phyloP scores from a whole-genome alignment of 306 rosid genomes.

The Quercus berberidifolia region DNA sequence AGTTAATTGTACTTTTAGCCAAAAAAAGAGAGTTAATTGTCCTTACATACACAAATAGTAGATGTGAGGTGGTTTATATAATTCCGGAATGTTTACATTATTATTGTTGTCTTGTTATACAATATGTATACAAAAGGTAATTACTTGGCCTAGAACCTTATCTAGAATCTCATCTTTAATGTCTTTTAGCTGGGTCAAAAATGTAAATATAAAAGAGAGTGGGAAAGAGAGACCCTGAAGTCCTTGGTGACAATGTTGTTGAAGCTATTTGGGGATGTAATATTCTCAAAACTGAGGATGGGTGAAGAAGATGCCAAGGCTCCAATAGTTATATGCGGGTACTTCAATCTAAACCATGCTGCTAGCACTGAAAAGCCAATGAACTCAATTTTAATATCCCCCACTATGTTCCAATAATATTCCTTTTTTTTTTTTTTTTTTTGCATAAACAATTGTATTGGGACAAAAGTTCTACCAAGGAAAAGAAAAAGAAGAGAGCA shows the following conservation, averaged over 20 bases:
- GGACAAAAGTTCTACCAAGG: not conserved
- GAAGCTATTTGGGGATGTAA: slow-evolving; percentile 63
- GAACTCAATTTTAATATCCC: not conserved
- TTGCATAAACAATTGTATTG: not conserved
- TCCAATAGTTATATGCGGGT: slow-evolving; percentile 79
- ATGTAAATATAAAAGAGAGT: not conserved
- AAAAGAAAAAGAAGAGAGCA: not conserved
- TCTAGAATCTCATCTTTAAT: not conserved
- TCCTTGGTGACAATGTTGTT: slow-evolving; percentile 48
- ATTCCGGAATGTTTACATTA: not conserved
- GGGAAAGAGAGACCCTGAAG: slow-evolving; percentile 48
- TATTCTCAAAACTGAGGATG: slow-evolving; percentile 58
- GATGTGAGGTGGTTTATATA: not conserved
- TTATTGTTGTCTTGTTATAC: no score
- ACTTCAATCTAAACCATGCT: slow-evolving; percentile 84
- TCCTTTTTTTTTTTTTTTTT: no score
- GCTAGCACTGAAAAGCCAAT: slow-evolving; percentile 60
- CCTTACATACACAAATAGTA: not conserved
- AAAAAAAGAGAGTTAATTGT: no score
- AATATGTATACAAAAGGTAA: no score
- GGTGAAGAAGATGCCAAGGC: slow-evolving; percentile 88
- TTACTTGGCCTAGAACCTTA: not conserved
- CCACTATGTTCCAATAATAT: not conserved
- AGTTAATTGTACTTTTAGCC: no score
- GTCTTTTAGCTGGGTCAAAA: not conserved